Evolutionary conservation across 768 basidiomycete genomes (phyloP).

Genomic region (Naganishia onofrii): DNA sequence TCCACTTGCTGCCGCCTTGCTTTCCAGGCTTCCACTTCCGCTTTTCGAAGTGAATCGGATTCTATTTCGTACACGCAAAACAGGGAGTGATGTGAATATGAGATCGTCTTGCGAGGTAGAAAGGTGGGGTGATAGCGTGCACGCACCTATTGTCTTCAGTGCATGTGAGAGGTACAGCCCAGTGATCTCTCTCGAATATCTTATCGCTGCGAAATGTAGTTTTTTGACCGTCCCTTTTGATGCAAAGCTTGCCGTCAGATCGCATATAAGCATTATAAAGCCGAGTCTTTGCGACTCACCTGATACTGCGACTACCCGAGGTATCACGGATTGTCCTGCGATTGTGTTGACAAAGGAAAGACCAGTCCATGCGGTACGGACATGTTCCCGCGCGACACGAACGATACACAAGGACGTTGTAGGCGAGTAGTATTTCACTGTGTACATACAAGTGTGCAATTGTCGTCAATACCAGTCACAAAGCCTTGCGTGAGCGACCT

Average conservation of each 20-base stretch:
- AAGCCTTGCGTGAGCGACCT: no score
- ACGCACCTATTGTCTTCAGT: constrained; percentile 13
- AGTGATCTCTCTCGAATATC: constrained; percentile 26
- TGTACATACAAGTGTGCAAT: not conserved
- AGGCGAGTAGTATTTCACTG: constrained; percentile 32
- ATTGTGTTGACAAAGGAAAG: constrained; percentile 27
- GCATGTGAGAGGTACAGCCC: constrained; percentile 30
- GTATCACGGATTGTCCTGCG: constrained; percentile 23
- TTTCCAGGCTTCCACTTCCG: constrained; percentile 29
- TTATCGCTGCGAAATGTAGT: constrained; percentile 16
- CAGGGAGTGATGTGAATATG: no score
- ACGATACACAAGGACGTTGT: constrained; percentile 33
- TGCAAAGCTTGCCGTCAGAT: not conserved
- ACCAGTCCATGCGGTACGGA: constrained; percentile 27
- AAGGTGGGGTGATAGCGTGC: not conserved
- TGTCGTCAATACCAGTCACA: no score
- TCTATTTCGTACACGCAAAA: not conserved
- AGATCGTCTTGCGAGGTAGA: no score
- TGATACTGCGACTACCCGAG: constrained; percentile 26
- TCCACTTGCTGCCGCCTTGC: constrained; percentile 20
- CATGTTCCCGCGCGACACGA: constrained; percentile 30
- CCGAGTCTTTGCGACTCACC: constrained; percentile 3
- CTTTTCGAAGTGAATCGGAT: constrained; percentile 8
- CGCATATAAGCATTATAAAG: not conserved
- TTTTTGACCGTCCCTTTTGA: constrained; percentile 30